Conservation (phyloP, 164 flowering plant species). For the Litsea cubeba region DNA sequence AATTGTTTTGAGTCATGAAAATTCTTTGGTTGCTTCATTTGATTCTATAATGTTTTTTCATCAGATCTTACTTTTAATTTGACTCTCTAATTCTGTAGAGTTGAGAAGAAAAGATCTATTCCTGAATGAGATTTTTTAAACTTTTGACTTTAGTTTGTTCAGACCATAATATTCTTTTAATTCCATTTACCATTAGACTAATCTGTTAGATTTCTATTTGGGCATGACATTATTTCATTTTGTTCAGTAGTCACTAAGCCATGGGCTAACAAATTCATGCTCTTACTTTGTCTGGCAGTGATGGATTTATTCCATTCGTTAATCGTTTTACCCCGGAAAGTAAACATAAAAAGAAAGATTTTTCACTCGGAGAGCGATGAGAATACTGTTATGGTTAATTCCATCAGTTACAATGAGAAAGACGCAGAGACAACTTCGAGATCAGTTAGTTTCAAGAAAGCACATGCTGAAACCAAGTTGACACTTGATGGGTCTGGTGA, state of each 20-base stretch:
- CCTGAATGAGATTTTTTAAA: too few relatives aligned
- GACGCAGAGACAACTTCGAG: constrained; percentile 16
- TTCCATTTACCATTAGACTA: too few relatives aligned
- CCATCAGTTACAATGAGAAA: constrained; percentile 25
- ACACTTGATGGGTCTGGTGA: constrained; percentile 16
- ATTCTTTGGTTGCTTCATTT: too few relatives aligned
- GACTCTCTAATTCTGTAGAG: too few relatives aligned
- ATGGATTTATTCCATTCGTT: constrained; percentile 41
- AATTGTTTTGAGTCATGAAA: too few relatives aligned
- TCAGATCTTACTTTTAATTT: too few relatives aligned
- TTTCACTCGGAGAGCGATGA: constrained; percentile 18
- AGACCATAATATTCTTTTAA: too few relatives aligned
- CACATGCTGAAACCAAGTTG: constrained; percentile 17
- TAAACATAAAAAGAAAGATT: constrained; percentile 10
- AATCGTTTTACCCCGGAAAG: constrained; percentile 27
- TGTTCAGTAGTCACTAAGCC: neutral
- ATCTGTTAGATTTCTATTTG: neutral
- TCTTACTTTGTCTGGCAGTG: neutral
- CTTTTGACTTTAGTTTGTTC: too few relatives aligned
- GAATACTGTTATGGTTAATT: constrained; percentile 21
- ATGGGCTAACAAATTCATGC: neutral
- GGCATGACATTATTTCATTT: neutral
- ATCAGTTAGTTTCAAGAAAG: constrained; percentile 30
- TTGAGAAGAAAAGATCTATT: too few relatives aligned
- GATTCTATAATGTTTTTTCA: too few relatives aligned